Base-by-base conservation (phyloP, 2,329 filamentous ascomycete genomes). In the Colletotrichum lentis region DNA sequence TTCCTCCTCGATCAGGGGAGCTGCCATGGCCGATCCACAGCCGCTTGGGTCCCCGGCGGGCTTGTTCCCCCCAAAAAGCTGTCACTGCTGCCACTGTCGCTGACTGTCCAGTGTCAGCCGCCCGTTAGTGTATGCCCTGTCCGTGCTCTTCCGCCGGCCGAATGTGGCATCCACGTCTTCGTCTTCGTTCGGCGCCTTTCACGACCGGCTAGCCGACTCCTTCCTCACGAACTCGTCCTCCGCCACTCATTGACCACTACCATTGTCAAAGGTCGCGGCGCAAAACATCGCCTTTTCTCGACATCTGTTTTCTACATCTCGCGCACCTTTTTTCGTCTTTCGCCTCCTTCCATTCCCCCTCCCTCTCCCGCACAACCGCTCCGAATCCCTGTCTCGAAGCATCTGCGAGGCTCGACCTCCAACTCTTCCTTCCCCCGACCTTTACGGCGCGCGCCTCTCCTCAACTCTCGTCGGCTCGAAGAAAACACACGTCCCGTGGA, bases 171-270 rank as follows among this genome's bases (percentile, higher is more conserved):
- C 55, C 41, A 43, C 60, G 59, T 62, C 60, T 35, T 27, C 41
- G 46, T 60, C 46, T 20, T 22, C 60, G 44, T 64, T 44, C n/a
- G 37, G 37, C 20, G 52, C 16, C 54, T 43, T 50, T 41, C 54
- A 59, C 50, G 24, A 61, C 57, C 49, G n/a, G n/a, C n/a, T n/a
- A 31, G 43, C 41, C 41, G 31, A 54, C 49, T 67, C 41, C 46
- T 43, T 49, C 20, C 53, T 56, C 31, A 47, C 65, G 61, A 53
- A 47, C 47, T 61, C 44, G 24, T 62, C 58, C 31, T 52, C 27
- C 64, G 27, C 64, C 53, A 54, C 64, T 67, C 54, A 58, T 59
- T 54, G 41, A 66, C 47, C 54, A 47, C 24, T 43, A 27, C 47
- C 49, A 43, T 24, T 41, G 16, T 24, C 31, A 49, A 47, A 54